Evolutionary conservation across 2,329 filamentous ascomycete genomes (phyloP).

Genomic region (Aspergillus uvarum): DNA sequence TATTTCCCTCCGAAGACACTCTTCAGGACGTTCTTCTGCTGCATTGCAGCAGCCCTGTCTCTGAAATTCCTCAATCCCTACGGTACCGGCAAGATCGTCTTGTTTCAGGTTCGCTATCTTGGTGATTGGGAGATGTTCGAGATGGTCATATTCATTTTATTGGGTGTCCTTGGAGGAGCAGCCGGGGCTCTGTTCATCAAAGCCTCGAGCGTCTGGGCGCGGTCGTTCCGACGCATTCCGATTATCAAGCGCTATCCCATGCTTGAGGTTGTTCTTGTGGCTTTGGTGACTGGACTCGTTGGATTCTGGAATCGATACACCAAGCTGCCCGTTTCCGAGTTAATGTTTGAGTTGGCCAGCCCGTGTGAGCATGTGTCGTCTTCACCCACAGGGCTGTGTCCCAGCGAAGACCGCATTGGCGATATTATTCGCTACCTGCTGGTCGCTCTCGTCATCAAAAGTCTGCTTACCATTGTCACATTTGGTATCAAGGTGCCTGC

Average conservation of each 20-base stretch:
- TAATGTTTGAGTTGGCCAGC: constrained; percentile 85
- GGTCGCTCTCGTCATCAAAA: constrained; percentile 84
- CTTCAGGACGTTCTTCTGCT: constrained; percentile 97
- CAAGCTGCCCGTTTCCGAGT: constrained; percentile 82
- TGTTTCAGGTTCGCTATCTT: constrained; percentile 90
- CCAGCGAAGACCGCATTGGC: constrained; percentile 73
- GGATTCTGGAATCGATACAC: constrained; percentile 95
- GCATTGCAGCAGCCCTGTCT: constrained; percentile 84
- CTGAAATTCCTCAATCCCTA: constrained; percentile 96
- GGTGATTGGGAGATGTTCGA: constrained; percentile 95
- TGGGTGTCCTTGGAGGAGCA: constrained; percentile 81
- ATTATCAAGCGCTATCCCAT: constrained; percentile 81
- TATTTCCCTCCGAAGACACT: constrained; percentile 97
- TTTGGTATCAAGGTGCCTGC: constrained; percentile 97
- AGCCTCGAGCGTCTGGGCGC: constrained; percentile 85
- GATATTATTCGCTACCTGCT: constrained; percentile 69
- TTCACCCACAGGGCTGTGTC: constrained; percentile 75
- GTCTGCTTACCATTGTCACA: constrained; percentile 80
- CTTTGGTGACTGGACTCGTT: constrained; percentile 75
- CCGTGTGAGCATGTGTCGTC: constrained; percentile 71
- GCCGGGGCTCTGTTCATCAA: constrained; percentile 95
- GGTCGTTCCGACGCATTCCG: constrained; percentile 77
- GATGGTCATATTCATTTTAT: constrained; percentile 76
- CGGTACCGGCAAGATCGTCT: constrained; percentile 91
- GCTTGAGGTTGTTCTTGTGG: constrained; percentile 84